Base-by-base conservation (phyloP, 495 filamentous ascomycete genomes). In the Hypoxylon rickii region DNA sequence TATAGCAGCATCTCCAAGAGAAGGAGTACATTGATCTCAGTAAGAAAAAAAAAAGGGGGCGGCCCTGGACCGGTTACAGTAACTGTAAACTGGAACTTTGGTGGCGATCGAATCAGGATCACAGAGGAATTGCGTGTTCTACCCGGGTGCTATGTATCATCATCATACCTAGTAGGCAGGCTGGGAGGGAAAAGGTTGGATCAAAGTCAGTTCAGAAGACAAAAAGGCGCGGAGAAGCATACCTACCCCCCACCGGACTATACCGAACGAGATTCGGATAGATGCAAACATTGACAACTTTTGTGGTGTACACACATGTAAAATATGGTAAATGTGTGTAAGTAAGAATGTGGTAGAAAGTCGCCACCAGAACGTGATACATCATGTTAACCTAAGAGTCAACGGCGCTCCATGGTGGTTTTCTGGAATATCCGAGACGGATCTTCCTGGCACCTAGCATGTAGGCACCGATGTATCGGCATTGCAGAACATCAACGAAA, bases 31-130 rank as follows among this genome's bases (percentile, higher is more conserved):
- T 7, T 31, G 29, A 45, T 4, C 4, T 29, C 4, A 44, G 24
- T 16, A n/a, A 19, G 38, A 31, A 40, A 20, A 34, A 41, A 29
- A 43, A 43, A 18, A 7, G 33, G 37, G 24, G 3, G 6, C 22
- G 44, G 18, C 42, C 42, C 21, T 20, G 12, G 10, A 12, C 13
- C 33, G 12, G 20, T 15, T 17, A 31, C 8, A 7, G 33, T 15
- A 44, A 4, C 15, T 37, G 44, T 40, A 53, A 31, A 44, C 44
- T 16, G 40, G 13, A 40, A 38, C 36, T 46, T 51, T 32, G 41
- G 58, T 61, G 52, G 51, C 58, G 32, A 58, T 36, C 33, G 24
- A 43, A 46, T 56, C 43, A 62, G 52, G 47, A n/a, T n/a, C n/a
- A n/a, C n/a, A n/a, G n/a, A n/a, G n/a, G n/a, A n/a, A n/a, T n/a